phyloP scores from a whole-genome alignment of 805 yeast genomes.

The Candida lessepsii region DNA sequence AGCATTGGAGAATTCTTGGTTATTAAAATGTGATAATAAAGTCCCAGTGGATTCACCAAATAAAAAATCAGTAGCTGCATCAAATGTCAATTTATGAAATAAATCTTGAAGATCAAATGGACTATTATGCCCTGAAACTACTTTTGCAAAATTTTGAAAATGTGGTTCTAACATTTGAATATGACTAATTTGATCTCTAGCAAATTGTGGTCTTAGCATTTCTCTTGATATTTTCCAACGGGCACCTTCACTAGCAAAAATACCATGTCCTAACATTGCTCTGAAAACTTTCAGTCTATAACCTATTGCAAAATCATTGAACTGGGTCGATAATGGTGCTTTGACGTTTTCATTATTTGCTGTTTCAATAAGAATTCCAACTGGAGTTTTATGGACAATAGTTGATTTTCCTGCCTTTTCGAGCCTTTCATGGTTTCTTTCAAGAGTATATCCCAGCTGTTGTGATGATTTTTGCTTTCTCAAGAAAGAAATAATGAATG shows the following conservation, averaged over 20 bases:
- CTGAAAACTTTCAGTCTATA: conserved; percentile 24
- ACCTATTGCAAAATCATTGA: conserved; percentile 35
- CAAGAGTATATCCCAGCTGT: conserved; percentile 9
- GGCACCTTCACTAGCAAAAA: conserved; percentile 36
- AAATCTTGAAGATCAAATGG: conserved; percentile 33
- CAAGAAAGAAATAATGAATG: conserved; percentile 7
- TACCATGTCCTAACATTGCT: conserved; percentile 37
- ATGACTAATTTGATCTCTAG: conserved; percentile 37
- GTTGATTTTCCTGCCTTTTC: conserved; percentile 5
- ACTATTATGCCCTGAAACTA: conserved; percentile 18
- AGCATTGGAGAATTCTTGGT: conserved; percentile 20
- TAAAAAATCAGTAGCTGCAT: conserved; percentile 40
- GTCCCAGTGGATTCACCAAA: conserved; percentile 37
- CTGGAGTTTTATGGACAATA: neutral
- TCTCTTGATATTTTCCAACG: conserved; percentile 41
- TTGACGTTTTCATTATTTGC: conserved; percentile 37
- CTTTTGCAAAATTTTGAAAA: conserved; percentile 25
- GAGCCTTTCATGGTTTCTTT: conserved; percentile 1
- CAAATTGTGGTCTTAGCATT: conserved; percentile 39
- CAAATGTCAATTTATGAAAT: conserved; percentile 37
- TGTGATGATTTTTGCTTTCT: neutral
- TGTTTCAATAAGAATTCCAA: conserved; percentile 28
- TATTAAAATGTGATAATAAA: conserved; percentile 1
- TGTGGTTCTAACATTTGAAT: conserved; percentile 32
- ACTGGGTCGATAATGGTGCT: conserved; percentile 36